Percentiles rank a stretch among this genome's conserved stretches.
Conservation (phyloP, 805 yeast genomes). For the Schizosaccharomyces cryophilus region DNA sequence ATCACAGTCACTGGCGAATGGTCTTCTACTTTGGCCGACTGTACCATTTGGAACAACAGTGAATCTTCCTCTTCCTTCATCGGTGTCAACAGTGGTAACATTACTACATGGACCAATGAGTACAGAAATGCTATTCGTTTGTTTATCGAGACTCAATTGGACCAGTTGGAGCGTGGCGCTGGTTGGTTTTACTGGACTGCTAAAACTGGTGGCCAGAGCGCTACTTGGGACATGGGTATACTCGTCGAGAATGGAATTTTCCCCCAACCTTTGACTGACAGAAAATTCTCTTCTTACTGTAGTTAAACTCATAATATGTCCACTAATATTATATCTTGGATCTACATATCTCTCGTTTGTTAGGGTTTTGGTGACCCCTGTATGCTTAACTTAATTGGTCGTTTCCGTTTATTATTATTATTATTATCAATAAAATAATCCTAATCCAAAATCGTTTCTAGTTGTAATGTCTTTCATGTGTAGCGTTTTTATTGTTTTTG, state of each 20-base stretch:
- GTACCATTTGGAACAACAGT: conserved; percentile 75
- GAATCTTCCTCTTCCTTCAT: conserved; percentile 56
- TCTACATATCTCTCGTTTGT: too few species aligned
- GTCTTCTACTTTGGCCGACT: conserved; percentile 30
- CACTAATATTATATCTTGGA: background rate
- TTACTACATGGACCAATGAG: conserved; percentile 31
- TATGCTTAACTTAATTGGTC: too few species aligned
- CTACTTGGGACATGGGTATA: conserved; percentile 64
- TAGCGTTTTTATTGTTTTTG: too few species aligned
- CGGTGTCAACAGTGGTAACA: conserved; percentile 58
- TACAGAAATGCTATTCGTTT: conserved; percentile 35
- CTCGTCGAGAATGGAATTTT: conserved; percentile 36
- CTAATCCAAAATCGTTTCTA: too few species aligned
- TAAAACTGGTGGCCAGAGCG: conserved; percentile 45
- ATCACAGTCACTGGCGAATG: conserved; percentile 46
- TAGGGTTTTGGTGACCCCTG: too few species aligned
- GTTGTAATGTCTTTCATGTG: too few species aligned
- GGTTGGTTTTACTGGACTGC: conserved; percentile 92
- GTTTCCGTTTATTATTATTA: too few species aligned
- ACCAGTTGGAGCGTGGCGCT: conserved; percentile 34
- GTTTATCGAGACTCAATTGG: conserved; percentile 73
- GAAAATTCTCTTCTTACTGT: conserved; percentile 51
- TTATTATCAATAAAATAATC: too few species aligned
- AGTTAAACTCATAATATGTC: conserved; percentile 9
- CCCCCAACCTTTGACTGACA: conserved; percentile 54